Percentiles rank a stretch among this genome's conserved stretches.
Evolutionary conservation across 129 eudicot species (phyloP).

Genomic region (Mikania micrantha): DNA sequence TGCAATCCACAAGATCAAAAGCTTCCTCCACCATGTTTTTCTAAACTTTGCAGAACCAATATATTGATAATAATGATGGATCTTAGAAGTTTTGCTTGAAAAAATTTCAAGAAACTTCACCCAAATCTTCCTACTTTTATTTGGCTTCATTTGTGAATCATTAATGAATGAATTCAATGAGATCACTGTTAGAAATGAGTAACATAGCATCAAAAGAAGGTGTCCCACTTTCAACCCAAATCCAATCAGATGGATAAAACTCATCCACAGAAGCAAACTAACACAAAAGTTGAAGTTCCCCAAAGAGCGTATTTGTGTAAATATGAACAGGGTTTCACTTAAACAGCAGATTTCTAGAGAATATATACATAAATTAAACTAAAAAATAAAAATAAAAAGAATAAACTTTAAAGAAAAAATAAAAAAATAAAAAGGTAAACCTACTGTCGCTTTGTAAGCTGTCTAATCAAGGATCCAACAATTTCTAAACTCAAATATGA

Average conservation of each 20-base stretch:
- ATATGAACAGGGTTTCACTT: conserved; percentile 25
- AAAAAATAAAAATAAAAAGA: not conserved
- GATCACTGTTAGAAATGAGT: conserved; percentile 61
- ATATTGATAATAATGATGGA: conserved; percentile 44
- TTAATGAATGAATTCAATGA: conserved; percentile 60
- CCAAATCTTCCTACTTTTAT: conserved; percentile 41
- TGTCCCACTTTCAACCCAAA: conserved; percentile 85
- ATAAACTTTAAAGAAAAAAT: not conserved
- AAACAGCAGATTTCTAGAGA: conserved; percentile 10
- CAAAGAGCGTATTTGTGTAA: no score
- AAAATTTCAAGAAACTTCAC: conserved; percentile 44
- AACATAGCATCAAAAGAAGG: conserved; percentile 68
- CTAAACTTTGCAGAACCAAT: conserved; percentile 39
- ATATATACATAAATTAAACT: conserved; percentile 1
- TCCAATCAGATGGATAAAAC: conserved; percentile 73
- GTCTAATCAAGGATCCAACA: conserved; percentile 27
- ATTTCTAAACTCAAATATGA: conserved; percentile 10
- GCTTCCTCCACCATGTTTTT: conserved; percentile 66
- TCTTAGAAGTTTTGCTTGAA: conserved; percentile 34
- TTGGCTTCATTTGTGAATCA: conserved; percentile 52
- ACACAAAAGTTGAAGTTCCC: no score
- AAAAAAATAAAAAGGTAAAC: not conserved
- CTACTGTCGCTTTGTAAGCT: conserved; percentile 30
- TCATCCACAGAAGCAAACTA: conserved; percentile 55
- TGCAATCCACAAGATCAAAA: conserved; percentile 58